Conservation (phyloP, 2,329 filamentous ascomycete species). For the Corinectria fuckeliana region DNA sequence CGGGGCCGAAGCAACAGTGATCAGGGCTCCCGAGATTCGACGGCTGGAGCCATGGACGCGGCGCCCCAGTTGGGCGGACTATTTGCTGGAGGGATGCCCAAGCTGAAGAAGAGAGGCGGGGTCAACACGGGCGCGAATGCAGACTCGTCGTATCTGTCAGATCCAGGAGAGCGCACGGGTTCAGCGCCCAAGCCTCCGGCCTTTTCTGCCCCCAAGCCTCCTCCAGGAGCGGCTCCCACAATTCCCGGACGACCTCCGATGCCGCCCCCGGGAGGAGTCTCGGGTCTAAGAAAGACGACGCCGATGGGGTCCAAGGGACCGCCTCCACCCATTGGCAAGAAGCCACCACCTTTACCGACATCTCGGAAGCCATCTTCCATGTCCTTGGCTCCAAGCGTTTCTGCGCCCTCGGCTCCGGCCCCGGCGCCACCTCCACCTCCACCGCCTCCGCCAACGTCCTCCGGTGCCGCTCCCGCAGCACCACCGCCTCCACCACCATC, state of each 20-base stretch:
- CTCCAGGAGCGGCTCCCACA: conserved; percentile 41
- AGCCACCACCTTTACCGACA: conserved; percentile 68
- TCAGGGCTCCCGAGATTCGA: conserved; percentile 57
- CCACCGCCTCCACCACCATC: conserved; percentile 46
- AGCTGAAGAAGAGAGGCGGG: conserved; percentile 85
- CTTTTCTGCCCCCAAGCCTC: conserved; percentile 62
- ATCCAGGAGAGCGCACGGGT: conserved; percentile 62
- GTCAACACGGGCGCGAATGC: conserved; percentile 68
- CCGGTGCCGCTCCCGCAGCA: conserved; percentile 51
- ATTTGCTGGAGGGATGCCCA: conserved; percentile 95
- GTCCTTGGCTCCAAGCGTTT: conserved; percentile 43
- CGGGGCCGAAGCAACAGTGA: conserved; percentile 87
- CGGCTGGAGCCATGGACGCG: conserved; percentile 55
- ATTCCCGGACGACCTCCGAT: conserved; percentile 37
- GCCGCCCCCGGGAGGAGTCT: conserved; percentile 52
- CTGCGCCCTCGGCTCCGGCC: conserved; percentile 45
- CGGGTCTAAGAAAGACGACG: conserved; percentile 66
- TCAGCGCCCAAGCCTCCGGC: conserved; percentile 62
- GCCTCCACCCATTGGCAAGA: conserved; percentile 80
- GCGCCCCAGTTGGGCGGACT: conserved; percentile 85
- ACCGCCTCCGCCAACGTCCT: conserved; percentile 49
- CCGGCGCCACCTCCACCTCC: conserved; percentile 46
- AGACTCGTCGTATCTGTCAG: conserved; percentile 78
- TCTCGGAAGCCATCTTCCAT: conserved; percentile 63
- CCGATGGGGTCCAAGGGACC: conserved; percentile 61